Conservation (phyloP, 1,139 yeast genomes). For the Yamadazyma blattariae region DNA sequence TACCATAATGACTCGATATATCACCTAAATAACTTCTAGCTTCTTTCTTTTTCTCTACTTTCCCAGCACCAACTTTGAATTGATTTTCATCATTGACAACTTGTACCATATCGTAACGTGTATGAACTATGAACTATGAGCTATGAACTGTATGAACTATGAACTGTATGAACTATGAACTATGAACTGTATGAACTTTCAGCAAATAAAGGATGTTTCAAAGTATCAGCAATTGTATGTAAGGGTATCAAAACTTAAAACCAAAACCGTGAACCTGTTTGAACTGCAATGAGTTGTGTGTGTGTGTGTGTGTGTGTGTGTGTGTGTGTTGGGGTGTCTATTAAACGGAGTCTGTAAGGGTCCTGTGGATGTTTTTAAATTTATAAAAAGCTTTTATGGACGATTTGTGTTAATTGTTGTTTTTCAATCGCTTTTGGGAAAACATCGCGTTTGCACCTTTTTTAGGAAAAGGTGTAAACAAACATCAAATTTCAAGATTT, state of each 20-base stretch:
- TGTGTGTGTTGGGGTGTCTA: no score
- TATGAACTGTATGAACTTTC: neutral
- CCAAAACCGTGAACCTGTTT: no score
- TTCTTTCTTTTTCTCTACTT: slow-evolving; percentile 13
- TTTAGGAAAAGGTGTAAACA: slow-evolving; percentile 14
- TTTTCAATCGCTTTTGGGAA: slow-evolving; percentile 12
- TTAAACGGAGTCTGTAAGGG: no score
- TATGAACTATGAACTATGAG: no score
- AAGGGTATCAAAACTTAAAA: no score
- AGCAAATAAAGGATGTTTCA: no score
- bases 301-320: no score
- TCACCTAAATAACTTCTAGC: slow-evolving; percentile 37
- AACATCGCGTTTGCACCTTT: slow-evolving; percentile 13
- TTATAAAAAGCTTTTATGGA: neutral
- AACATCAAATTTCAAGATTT: no score
- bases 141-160: no score
- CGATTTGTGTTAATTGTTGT: slow-evolving; percentile 7
- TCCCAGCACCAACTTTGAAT: slow-evolving; percentile 32
- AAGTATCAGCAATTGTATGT: no score
- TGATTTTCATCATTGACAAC: slow-evolving; percentile 44
- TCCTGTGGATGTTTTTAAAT: no score
- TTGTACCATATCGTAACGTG: slow-evolving; percentile 38
- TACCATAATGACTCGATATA: slow-evolving; percentile 39
- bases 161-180: neutral
- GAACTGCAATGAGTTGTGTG: no score